These are phyloP conservation scores for Lyophyllum semitale DNA, from an alignment of 768 basidiomycete genomes.

Conservation along the genomic window DNA sequence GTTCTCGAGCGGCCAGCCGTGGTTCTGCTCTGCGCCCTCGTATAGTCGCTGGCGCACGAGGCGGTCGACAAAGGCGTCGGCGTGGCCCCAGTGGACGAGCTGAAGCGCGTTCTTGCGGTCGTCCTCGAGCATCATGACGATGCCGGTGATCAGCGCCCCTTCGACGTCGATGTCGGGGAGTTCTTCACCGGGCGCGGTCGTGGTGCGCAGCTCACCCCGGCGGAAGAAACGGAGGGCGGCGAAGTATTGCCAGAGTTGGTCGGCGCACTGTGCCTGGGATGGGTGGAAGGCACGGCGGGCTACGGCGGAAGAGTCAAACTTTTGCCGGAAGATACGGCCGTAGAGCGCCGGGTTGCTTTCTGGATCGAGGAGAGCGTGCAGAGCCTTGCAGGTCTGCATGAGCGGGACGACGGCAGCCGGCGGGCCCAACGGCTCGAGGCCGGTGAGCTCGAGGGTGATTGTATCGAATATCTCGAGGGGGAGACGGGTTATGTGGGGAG, in stretches of 20 bases:
- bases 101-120: conserved; percentile 56
- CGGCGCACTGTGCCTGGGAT: conserved; percentile 27
- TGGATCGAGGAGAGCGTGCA: conserved; percentile 37
- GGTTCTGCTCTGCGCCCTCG: conserved; percentile 23
- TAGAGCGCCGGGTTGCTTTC: conserved; percentile 42
- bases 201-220: neutral
- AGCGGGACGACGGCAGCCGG: conserved; percentile 51
- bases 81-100: conserved; percentile 43
- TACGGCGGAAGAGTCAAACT: conserved; percentile 58
- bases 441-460: conserved; percentile 52
- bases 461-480: conserved; percentile 25
- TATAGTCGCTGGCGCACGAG: conserved; percentile 43
- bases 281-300: conserved; percentile 49
- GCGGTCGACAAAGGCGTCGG: conserved; percentile 40
- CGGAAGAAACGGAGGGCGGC: conserved; percentile 41
- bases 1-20: conserved; percentile 55
- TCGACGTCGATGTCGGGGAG: neutral
- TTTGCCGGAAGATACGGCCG: conserved; percentile 51
- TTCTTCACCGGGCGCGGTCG: neutral
- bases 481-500: neutral
- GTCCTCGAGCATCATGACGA: conserved; percentile 47
- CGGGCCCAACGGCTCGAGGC: conserved; percentile 42
- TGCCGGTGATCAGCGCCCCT: conserved; percentile 8
- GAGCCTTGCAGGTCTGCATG: conserved; percentile 40
- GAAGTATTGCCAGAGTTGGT: conserved; percentile 38